Percentiles rank a stretch among this genome's conserved stretches.
phyloP scores from a whole-genome alignment of 176 grass and related monocot genomes.

The Carex myosuroides region DNA sequence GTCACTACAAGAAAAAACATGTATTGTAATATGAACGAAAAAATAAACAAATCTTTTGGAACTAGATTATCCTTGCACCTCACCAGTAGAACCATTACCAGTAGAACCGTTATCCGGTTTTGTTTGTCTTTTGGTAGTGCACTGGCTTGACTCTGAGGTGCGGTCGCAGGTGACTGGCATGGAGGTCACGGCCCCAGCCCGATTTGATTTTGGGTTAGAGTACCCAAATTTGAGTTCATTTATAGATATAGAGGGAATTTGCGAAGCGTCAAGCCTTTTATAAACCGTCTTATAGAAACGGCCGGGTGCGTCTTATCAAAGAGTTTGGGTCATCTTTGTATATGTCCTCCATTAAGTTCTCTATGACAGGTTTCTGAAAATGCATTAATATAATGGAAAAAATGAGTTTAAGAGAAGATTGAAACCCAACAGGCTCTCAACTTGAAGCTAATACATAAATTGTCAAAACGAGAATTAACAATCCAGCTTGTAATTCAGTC shows the following conservation, averaged over 20 bases:
- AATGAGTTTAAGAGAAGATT: not conserved
- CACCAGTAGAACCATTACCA: too few relatives aligned
- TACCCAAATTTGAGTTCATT: slow-evolving; percentile 19
- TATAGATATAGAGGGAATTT: slow-evolving; percentile 30
- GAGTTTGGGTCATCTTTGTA: slow-evolving; percentile 55
- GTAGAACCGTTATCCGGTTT: slow-evolving; percentile 16
- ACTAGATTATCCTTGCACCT: not conserved
- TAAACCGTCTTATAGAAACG: slow-evolving; percentile 61
- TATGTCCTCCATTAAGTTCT: slow-evolving; percentile 28
- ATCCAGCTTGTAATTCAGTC: not conserved
- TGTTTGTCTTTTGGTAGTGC: not conserved
- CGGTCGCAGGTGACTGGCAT: not conserved
- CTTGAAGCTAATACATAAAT: not conserved
- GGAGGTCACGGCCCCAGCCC: slow-evolving; percentile 6
- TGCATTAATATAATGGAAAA: not conserved
- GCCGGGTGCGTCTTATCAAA: slow-evolving; percentile 61
- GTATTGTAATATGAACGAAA: too few relatives aligned
- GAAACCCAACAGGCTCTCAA: not conserved
- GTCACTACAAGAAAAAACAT: too few relatives aligned
- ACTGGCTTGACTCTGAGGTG: slow-evolving; percentile 1
- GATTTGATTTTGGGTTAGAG: slow-evolving; percentile 25
- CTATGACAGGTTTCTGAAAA: not conserved
- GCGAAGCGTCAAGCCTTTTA: slow-evolving; percentile 28
- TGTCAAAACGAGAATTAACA: not conserved
- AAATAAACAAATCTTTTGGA: not conserved